These are phyloP conservation scores for Phtheirospermum japonicum DNA, from an alignment of 257 asterid species.

Conservation along the genomic window DNA sequence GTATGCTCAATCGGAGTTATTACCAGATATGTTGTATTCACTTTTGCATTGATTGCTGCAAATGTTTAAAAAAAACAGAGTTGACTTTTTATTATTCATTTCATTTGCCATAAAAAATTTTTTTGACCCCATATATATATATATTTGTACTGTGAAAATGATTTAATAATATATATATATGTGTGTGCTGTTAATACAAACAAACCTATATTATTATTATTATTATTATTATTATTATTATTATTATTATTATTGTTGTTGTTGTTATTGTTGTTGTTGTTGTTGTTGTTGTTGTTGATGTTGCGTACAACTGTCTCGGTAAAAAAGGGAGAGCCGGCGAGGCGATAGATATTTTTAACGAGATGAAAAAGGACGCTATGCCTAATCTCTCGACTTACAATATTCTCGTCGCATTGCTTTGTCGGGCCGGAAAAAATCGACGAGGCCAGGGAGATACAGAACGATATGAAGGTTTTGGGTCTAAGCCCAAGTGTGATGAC, in stretches of 20 bases:
- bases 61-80: neutral
- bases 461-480: slow-evolving; percentile 64
- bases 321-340: slow-evolving; percentile 69
- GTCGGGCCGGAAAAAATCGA: slow-evolving; percentile 60
- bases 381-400: slow-evolving; percentile 85
- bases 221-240: too few relatives aligned
- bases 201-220: too few relatives aligned
- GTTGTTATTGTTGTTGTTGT: too few relatives aligned
- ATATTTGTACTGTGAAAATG: too few relatives aligned
- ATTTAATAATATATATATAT: too few relatives aligned
- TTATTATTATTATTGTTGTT: too few relatives aligned
- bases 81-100: neutral
- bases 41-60: neutral
- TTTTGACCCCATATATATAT: too few relatives aligned
- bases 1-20: neutral
- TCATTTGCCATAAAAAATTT: too few relatives aligned
- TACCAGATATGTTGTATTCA: slow-evolving; percentile 2
- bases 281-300: too few relatives aligned
- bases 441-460: slow-evolving; percentile 61
- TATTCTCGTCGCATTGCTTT: slow-evolving; percentile 83
- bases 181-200: too few relatives aligned
- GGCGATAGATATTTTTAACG: slow-evolving; percentile 61
- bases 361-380: slow-evolving; percentile 85
- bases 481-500: slow-evolving; percentile 69
- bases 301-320: slow-evolving; percentile 86